Percentiles rank a stretch among this genome's conserved stretches.
Evolutionary conservation across 2,329 filamentous ascomycete genomes (phyloP).

Genomic region (Macroventuria anomochaeta): DNA sequence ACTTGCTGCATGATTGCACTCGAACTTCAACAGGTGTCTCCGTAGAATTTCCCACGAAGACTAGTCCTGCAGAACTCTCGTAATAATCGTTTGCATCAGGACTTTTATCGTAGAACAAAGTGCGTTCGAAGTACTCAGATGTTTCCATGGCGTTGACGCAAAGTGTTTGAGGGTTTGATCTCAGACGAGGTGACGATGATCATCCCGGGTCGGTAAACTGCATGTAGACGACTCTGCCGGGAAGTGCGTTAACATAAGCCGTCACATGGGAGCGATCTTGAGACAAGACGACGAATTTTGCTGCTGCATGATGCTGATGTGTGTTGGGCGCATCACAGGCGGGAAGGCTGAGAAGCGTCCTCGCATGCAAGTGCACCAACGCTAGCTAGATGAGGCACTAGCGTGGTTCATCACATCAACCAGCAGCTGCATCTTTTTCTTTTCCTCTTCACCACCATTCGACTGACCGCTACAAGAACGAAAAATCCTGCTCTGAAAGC

Average conservation of each 20-base stretch:
- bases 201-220: background rate
- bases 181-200: background rate
- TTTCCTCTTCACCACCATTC: no score
- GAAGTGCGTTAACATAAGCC: background rate
- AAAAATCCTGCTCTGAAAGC: no score
- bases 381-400: no score
- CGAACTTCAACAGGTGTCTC: background rate
- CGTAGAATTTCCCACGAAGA: background rate
- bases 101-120: constrained; percentile 1
- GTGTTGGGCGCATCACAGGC: no score
- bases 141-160: background rate
- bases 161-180: background rate
- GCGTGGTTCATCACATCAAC: no score
- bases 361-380: no score
- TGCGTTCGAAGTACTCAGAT: background rate
- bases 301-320: no score
- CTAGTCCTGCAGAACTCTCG: background rate
- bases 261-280: background rate
- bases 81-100: background rate
- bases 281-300: no score
- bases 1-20: background rate
- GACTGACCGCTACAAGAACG: no score
- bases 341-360: no score
- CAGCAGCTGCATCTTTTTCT: background rate
- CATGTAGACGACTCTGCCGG: no score